Base-by-base conservation (phyloP, 169 alveolate genomes). In the Eimeria praecox region DNA sequence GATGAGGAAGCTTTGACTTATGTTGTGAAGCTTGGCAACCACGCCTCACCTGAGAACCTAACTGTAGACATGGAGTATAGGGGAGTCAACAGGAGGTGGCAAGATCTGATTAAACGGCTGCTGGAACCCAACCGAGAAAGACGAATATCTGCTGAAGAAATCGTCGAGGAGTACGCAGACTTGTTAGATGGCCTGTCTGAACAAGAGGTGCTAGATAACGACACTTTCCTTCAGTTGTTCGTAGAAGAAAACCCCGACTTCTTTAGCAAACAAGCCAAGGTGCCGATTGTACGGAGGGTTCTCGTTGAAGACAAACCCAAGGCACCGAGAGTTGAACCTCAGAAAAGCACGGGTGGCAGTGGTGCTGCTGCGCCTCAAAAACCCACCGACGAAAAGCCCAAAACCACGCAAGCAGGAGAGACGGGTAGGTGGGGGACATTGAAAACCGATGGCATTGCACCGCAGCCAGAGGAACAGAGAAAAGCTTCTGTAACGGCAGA, bases 21-120 rank as follows among this genome's bases (percentile, higher is more conserved):
- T 30, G 73, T 83, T 24, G 54, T 54, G 46, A 38, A 46, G 30
- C 73, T 83, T 33, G 38, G 87, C 38, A 33, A 20, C 10, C 42
- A 2, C 33, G 52, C 91, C 46, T 1, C 54, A 9, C 38, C 44
- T 14, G 69, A 46, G 38, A 40, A 22, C 24, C 10, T 83, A 30
- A 30, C 30, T 24, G 46, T 27, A 42, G 73, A 52, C 42, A 46
- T 83, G 91, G 73, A 46, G 35, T 33, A 49, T 33, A 33, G 33
- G 18, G 91, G 91, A 9, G 30, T 83, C 18, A 12, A 44, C 73
- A 9, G 24, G 24, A 30, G 91, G 49, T 83, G 91, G 91, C 66
- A 40, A 30, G 24, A 22, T 0, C 91, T 83, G 73, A 49, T 83
- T 22, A 12, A 10, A 24, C 20, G 91, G 71, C 54, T 83, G 66